These are phyloP conservation scores for Haematococcus sp. DNA, from an alignment of 139 green algal genomes.

Conservation along the genomic window DNA sequence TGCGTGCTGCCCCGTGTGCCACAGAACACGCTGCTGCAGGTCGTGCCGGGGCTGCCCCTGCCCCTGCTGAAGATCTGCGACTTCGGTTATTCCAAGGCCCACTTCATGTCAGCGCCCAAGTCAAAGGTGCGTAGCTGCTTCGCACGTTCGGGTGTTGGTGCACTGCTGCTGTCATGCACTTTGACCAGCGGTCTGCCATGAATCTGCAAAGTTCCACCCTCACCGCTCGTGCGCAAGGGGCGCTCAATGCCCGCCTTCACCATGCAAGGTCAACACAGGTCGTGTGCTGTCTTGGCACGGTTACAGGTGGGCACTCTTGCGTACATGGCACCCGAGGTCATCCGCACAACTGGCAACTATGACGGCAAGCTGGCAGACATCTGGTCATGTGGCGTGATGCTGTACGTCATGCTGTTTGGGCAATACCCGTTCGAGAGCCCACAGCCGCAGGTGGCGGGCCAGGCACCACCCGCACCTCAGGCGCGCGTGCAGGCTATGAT, in stretches of 20 bases:
- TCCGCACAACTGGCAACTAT: constrained; percentile 54
- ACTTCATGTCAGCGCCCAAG: constrained; percentile 75
- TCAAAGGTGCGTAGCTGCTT: constrained; percentile 65
- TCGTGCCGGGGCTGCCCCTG: constrained; percentile 44
- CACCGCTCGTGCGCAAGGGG: too few relatives aligned
- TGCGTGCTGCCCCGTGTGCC: not conserved
- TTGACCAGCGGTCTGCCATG: too few relatives aligned
- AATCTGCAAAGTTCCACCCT: too few relatives aligned
- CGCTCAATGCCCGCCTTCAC: too few relatives aligned
- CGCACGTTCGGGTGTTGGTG: too few relatives aligned
- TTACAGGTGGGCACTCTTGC: constrained; percentile 50
- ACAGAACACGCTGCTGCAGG: constrained; percentile 94
- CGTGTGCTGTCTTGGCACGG: not conserved
- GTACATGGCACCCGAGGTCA: constrained; percentile 95
- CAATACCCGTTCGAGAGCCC: constrained; percentile 93
- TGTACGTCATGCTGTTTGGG: constrained; percentile 96
- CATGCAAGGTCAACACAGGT: too few relatives aligned
- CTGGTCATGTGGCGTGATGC: constrained; percentile 88
- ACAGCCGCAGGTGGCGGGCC: constrained; percentile 4
- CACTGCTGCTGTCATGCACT: too few relatives aligned
- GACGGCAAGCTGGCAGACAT: constrained; percentile 77
- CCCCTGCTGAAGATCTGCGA: constrained; percentile 97
- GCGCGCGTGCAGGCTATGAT: constrained; percentile 15
- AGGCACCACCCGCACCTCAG: constrained; percentile 10
- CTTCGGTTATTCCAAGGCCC: constrained; percentile 84